These are phyloP conservation scores for Canna indica DNA, from an alignment of 176 grass and related monocot genomes.

Conservation along the genomic window DNA sequence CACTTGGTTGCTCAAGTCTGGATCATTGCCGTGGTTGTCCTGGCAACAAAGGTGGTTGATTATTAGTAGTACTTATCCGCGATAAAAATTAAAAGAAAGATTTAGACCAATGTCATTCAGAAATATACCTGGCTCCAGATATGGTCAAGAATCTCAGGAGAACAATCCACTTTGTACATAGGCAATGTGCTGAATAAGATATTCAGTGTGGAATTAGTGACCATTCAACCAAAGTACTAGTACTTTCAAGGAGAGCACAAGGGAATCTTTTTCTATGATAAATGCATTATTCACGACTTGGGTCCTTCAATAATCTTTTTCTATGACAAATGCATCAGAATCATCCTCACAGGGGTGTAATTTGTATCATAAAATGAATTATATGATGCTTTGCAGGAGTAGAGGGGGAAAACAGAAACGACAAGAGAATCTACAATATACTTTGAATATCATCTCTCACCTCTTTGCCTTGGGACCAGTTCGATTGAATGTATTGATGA, in stretches of 20 bases:
- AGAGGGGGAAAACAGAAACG: background rate
- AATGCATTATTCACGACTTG: no score
- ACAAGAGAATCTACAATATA: background rate
- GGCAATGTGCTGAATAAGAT: conserved; percentile 29
- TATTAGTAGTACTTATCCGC: no score
- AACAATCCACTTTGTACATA: conserved; percentile 37
- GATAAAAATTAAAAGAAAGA: background rate
- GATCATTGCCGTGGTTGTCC: conserved; percentile 52
- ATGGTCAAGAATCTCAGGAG: conserved; percentile 57
- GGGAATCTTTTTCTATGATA: no score
- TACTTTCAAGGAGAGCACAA: no score
- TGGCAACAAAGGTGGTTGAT: background rate
- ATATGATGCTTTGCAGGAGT: background rate
- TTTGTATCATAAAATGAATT: background rate
- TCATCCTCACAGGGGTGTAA: no score
- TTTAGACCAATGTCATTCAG: no score
- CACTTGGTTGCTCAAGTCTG: conserved; percentile 34
- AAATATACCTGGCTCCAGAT: conserved; percentile 59
- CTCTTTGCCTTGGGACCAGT: conserved; percentile 29
- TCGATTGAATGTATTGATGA: conserved; percentile 26
- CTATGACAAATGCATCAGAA: no score
- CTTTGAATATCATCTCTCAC: conserved; percentile 15
- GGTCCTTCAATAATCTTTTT: no score
- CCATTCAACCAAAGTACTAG: background rate
- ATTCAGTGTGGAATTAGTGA: background rate